Evolutionary conservation across 768 basidiomycete species (phyloP).

Genomic region (Hebeloma cylindrosporum): DNA sequence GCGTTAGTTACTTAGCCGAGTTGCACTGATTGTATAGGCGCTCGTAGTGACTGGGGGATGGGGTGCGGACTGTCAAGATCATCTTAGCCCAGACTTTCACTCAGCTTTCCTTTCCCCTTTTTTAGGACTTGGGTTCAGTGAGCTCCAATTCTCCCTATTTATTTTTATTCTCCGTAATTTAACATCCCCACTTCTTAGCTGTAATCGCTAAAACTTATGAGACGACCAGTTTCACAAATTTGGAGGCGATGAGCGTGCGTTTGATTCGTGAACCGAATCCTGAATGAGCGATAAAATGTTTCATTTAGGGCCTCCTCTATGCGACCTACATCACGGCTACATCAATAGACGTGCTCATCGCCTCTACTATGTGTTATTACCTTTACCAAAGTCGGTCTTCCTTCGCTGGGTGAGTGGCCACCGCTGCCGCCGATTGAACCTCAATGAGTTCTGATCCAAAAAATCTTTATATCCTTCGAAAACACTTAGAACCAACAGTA

Average conservation of each 20-base stretch:
- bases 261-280: background rate
- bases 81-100: background rate
- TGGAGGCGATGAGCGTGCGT: slow-evolving; percentile 32
- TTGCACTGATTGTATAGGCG: slow-evolving; percentile 31
- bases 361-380: slow-evolving; percentile 31
- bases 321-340: slow-evolving; percentile 41
- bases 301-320: slow-evolving; percentile 41
- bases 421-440: background rate
- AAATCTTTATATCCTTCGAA: background rate
- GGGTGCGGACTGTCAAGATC: slow-evolving; percentile 18
- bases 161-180: background rate
- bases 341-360: slow-evolving; percentile 40
- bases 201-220: slow-evolving; percentile 36
- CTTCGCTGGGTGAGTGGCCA: slow-evolving; percentile 18
- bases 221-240: slow-evolving; percentile 26
- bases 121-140: slow-evolving; percentile 12
- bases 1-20: slow-evolving; percentile 22
- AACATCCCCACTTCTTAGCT: slow-evolving; percentile 14
- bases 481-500: slow-evolving; percentile 29
- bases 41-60: too few species aligned
- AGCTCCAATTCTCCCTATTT: background rate
- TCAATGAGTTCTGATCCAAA: too few species aligned
- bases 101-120: background rate
- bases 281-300: background rate
- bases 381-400: slow-evolving; percentile 25